Percentiles rank a stretch among this genome's conserved stretches.
These are phyloP conservation scores for Solanum gandarillasii DNA, from an alignment of 257 asterid species.

Conservation along the genomic window DNA sequence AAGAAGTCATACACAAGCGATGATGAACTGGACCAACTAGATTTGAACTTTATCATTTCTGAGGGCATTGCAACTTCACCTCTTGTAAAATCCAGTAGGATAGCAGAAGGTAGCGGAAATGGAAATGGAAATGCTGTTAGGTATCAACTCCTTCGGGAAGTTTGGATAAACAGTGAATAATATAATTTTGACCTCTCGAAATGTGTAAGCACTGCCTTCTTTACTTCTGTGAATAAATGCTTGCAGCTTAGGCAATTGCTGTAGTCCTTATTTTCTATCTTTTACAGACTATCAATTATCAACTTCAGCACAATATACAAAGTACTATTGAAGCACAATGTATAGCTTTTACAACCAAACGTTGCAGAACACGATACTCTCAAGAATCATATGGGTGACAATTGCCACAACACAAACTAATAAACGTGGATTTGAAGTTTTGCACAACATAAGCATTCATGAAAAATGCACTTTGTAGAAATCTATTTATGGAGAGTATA, in stretches of 20 bases:
- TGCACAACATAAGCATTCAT: not conserved
- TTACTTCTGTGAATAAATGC: not conserved
- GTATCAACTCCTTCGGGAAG: constrained; percentile 56
- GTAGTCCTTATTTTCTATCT: not conserved
- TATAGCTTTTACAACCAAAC: not conserved
- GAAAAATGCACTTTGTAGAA: not conserved
- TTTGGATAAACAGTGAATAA: constrained; percentile 38
- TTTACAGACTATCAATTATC: not conserved
- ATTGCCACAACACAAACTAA: not conserved
- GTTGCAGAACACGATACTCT: not conserved
- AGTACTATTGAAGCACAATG: not conserved
- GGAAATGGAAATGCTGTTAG: constrained; percentile 42
- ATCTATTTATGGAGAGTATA: not conserved
- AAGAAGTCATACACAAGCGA: constrained; percentile 67
- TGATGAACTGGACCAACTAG: constrained; percentile 71
- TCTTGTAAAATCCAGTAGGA: constrained; percentile 37
- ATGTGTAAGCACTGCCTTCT: not conserved
- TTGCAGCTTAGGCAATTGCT: not conserved
- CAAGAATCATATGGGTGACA: not conserved
- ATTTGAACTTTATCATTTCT: constrained; percentile 34
- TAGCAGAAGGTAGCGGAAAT: constrained; percentile 30
- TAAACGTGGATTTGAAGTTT: not conserved
- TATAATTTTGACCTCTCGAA: not conserved
- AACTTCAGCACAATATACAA: not conserved
- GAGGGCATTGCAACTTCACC: constrained; percentile 18